These are phyloP conservation scores for Theobroma cacao DNA, from an alignment of 345 rosid genomes.

Conservation along the genomic window DNA sequence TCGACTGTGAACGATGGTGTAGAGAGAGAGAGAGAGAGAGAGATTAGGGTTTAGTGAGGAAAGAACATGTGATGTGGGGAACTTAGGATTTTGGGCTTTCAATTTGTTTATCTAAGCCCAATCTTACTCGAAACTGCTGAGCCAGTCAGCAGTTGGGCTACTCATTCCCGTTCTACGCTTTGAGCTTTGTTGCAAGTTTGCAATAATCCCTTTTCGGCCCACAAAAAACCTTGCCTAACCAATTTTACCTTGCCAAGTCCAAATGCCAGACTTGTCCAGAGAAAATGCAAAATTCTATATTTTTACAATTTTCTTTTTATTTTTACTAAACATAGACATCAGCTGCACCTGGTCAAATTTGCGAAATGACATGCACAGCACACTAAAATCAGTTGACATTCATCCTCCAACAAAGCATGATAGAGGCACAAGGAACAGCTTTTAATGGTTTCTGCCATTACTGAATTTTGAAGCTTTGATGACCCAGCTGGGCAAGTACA, in stretches of 20 bases:
- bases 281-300: background rate
- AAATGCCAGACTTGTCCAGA: background rate
- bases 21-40: background rate
- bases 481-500: background rate
- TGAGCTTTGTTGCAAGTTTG: background rate
- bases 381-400: background rate
- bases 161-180: background rate
- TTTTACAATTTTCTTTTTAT: background rate
- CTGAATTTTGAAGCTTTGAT: background rate
- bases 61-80: background rate
- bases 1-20: background rate
- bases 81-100: background rate
- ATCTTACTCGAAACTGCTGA: background rate
- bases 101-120: background rate
- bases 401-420: background rate
- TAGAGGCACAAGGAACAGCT: background rate
- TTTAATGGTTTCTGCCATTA: background rate
- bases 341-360: background rate
- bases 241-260: too few relatives aligned
- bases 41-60: conserved; percentile 36
- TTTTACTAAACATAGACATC: background rate
- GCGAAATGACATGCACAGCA: background rate
- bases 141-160: background rate
- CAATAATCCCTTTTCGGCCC: background rate
- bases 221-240: background rate